Conservation (phyloP, 2,329 filamentous ascomycete genomes). For the Aciculosporium take region DNA sequence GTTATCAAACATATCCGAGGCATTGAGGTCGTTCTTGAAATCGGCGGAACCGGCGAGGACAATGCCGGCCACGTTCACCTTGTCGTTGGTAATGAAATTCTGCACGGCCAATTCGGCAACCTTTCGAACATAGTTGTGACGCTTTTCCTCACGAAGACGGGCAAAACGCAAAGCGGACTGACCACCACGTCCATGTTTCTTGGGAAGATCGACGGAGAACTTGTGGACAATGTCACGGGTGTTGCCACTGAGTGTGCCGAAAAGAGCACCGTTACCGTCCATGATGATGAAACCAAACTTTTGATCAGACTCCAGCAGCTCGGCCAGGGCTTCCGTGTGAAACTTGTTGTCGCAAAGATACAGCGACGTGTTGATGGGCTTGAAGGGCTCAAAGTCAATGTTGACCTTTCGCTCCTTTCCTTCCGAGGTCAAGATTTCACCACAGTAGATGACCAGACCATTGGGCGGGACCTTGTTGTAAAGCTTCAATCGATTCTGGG, state of each 20-base stretch:
- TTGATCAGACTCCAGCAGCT: slow-evolving; percentile 95
- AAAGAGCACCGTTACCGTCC: slow-evolving; percentile 97
- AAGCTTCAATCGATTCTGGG: slow-evolving; percentile 95
- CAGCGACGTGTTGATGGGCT: slow-evolving; percentile 98
- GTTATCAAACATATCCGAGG: slow-evolving; percentile 91
- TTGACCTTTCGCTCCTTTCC: slow-evolving; percentile 99
- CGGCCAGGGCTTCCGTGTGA: slow-evolving; percentile 91
- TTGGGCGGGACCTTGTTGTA: slow-evolving; percentile 99
- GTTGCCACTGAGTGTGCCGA: slow-evolving; percentile 93
- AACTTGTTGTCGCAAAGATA: slow-evolving; percentile 99
- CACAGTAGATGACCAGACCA: slow-evolving; percentile 95
- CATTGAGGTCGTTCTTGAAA: slow-evolving; percentile 98
- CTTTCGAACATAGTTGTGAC: slow-evolving; percentile 99
- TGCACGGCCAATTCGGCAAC: slow-evolving; percentile 95
- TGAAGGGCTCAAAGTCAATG: slow-evolving; percentile 99
- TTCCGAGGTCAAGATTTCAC: slow-evolving; percentile 98
- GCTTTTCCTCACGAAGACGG: slow-evolving; percentile 97
- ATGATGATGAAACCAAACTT: slow-evolving; percentile 99
- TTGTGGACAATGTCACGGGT: slow-evolving; percentile 95
- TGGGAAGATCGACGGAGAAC: slow-evolving; percentile 94
- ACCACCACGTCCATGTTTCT: slow-evolving; percentile 99
- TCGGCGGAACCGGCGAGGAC: slow-evolving; percentile 95
- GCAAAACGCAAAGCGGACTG: slow-evolving; percentile 98
- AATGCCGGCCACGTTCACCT: slow-evolving; percentile 91
- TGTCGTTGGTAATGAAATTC: slow-evolving; percentile 97